Conservation (phyloP, 2,329 filamentous ascomycete genomes). For the Ophiocordyceps australis region DNA sequence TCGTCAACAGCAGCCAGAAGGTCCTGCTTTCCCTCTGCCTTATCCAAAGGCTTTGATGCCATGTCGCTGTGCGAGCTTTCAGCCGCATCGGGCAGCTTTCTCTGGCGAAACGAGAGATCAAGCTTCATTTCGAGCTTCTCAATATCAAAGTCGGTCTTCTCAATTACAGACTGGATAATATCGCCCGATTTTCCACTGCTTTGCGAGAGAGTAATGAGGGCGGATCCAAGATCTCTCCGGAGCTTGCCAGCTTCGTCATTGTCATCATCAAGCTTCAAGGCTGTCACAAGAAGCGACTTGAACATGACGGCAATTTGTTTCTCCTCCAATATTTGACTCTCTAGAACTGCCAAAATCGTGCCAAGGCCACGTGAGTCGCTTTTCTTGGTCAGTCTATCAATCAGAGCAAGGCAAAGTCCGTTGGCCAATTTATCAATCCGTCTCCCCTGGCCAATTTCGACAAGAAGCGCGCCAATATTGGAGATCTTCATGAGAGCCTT, state of each 20-base stretch:
- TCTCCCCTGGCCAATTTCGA: slow-evolving; percentile 44
- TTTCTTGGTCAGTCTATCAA: slow-evolving; percentile 42
- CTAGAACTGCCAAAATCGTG: slow-evolving; percentile 42
- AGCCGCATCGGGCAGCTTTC: slow-evolving; percentile 25
- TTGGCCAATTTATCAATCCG: slow-evolving; percentile 54
- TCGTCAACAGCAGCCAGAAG: slow-evolving; percentile 20
- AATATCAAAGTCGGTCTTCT: slow-evolving; percentile 52
- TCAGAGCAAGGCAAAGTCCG: slow-evolving; percentile 48
- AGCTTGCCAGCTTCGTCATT: slow-evolving; percentile 34
- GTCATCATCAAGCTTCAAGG: slow-evolving; percentile 36
- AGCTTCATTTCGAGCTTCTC: slow-evolving; percentile 59
- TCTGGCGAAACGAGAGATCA: slow-evolving; percentile 47
- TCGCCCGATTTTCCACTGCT: slow-evolving; percentile 36
- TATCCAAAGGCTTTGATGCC: slow-evolving; percentile 9
- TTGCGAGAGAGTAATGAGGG: slow-evolving; percentile 49
- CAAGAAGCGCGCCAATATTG: slow-evolving; percentile 38
- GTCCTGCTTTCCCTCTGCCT: slow-evolving; percentile 14
- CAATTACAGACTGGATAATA: slow-evolving; percentile 48
- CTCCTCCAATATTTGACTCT: slow-evolving; percentile 40
- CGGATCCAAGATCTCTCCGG: slow-evolving; percentile 45
- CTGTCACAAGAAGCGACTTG: slow-evolving; percentile 43
- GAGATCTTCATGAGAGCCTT: slow-evolving; percentile 49
- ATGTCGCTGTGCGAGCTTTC: slow-evolving; percentile 23
- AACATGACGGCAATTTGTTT: slow-evolving; percentile 46
- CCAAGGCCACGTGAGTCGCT: slow-evolving; percentile 36